These are phyloP conservation scores for Phytophthora ramorum DNA, from an alignment of 352 stramenopile genomes.

Conservation along the genomic window DNA sequence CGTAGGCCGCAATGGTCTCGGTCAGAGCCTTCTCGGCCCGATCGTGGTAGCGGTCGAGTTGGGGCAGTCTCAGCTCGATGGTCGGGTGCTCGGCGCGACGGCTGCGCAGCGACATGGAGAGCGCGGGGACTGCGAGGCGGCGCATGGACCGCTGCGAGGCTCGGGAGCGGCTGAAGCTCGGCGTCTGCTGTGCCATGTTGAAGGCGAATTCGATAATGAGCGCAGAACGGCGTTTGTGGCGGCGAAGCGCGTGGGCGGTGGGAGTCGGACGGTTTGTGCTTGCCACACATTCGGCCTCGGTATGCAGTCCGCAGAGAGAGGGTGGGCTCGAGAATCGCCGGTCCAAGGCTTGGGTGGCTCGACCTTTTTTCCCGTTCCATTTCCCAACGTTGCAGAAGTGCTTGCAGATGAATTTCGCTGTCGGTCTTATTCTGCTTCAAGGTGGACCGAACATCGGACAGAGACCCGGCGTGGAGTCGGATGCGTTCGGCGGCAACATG, in stretches of 20 bases:
- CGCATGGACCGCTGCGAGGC: slow-evolving; percentile 13
- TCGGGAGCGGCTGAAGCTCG: slow-evolving; percentile 21
- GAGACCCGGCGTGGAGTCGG: slow-evolving; percentile 15
- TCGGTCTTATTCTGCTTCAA: slow-evolving; percentile 27
- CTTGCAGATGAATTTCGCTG: too few species aligned
- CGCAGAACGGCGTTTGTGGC: slow-evolving; percentile 9
- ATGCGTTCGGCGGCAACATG: slow-evolving; percentile 3
- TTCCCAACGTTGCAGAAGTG: not conserved
- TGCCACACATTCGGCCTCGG: slow-evolving; percentile 9
- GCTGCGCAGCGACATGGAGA: slow-evolving; percentile 36
- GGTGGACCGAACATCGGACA: slow-evolving; percentile 11
- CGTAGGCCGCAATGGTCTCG: slow-evolving; percentile 47
- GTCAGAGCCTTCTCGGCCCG: slow-evolving; percentile 39
- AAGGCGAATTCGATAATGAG: slow-evolving; percentile 32
- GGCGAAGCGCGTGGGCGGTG: slow-evolving; percentile 1
- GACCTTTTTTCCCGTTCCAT: not conserved
- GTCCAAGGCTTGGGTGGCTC: slow-evolving; percentile 2
- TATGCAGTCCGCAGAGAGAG: slow-evolving; percentile 13
- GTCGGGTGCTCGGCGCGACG: slow-evolving; percentile 29
- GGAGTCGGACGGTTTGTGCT: slow-evolving; percentile 21
- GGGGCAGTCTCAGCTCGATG: slow-evolving; percentile 22
- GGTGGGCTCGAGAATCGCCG: slow-evolving; percentile 16
- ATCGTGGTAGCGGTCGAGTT: slow-evolving; percentile 52
- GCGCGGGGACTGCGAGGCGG: slow-evolving; percentile 24
- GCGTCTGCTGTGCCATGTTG: slow-evolving; percentile 10